A percentile compares a stretch with the other conserved stretches of the same genome.
phyloP scores from a whole-genome alignment of 2,329 filamentous ascomycete genomes.

The Clarireedia sp. region DNA sequence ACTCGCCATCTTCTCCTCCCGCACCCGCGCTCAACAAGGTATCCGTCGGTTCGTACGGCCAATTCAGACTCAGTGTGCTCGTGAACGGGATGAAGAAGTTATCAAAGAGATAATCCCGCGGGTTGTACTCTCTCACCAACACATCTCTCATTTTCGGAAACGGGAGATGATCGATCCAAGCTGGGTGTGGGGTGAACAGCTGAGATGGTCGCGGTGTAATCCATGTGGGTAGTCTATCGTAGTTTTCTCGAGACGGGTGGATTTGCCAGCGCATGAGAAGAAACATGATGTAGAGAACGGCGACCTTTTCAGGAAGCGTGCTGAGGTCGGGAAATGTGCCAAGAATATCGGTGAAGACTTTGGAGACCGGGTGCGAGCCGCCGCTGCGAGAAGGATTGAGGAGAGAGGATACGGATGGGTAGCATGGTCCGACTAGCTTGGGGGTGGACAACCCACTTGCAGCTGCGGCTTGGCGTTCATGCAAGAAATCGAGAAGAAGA shows the following conservation, averaged over 20 bases:
- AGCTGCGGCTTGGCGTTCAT: slow-evolving; percentile 57
- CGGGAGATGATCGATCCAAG: slow-evolving; percentile 76
- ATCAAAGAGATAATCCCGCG: slow-evolving; percentile 56
- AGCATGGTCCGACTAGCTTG: slow-evolving; percentile 65
- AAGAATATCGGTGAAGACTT: slow-evolving; percentile 78
- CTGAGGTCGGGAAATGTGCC: slow-evolving; percentile 74
- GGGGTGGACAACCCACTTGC: slow-evolving; percentile 55
- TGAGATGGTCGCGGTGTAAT: slow-evolving; percentile 59
- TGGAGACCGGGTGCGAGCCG: slow-evolving; percentile 69
- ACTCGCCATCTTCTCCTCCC: slow-evolving; percentile 48
- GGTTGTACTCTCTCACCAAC: slow-evolving; percentile 44
- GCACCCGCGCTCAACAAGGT: slow-evolving; percentile 52
- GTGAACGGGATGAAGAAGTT: slow-evolving; percentile 81
- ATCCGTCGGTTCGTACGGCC: slow-evolving; percentile 71
- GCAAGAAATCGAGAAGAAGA: slow-evolving; percentile 73
- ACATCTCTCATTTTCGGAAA: slow-evolving; percentile 71
- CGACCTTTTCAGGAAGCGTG: slow-evolving; percentile 73
- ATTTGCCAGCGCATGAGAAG: slow-evolving; percentile 81
- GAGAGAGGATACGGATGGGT: slow-evolving; percentile 72
- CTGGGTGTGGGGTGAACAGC: slow-evolving; percentile 59
- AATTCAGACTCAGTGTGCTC: slow-evolving; percentile 67
- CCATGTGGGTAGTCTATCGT: slow-evolving; percentile 69
- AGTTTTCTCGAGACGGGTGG: slow-evolving; percentile 69
- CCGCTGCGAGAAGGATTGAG: slow-evolving; percentile 59
- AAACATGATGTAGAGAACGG: slow-evolving; percentile 80